Evolutionary conservation across 202 grass and related monocot species (phyloP), one percentile per base, ranked within the genome.

Genomic region (Zizania palustris): DNA sequence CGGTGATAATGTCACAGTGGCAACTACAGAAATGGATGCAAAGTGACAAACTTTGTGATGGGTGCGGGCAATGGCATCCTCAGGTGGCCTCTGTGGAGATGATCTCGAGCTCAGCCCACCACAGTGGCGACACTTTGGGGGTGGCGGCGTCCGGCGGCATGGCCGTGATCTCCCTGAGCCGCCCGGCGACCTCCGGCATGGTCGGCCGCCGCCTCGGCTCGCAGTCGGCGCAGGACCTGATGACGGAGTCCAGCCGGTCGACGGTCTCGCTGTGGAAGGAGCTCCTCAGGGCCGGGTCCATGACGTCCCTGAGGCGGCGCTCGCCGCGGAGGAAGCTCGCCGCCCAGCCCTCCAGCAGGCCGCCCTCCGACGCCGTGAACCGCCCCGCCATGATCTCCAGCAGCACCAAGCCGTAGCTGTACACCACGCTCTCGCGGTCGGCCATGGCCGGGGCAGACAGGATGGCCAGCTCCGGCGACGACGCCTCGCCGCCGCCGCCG

Each of bases 91-190:
- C 86, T 7, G 89, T 73, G 62, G 89, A 89, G 61, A 91, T 85
- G 46, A 96, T 92, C 74, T 95, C 92, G 14, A 95, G 86, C 72
- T 95, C 88, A 6, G 92, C 89, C 92, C 92, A 95, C 92, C 92
- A 95, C 53, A 91, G 69, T 18, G 92, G 89, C 44, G 92, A 95
- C 63, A 87, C 73, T 82, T 87, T 95, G 19, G 92, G 92, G 19
- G 81, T 89, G 11, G 89, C 92, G 0, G 86, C 86, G 13, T 91
- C 88, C 3, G 92, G 92, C 55, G 92, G 40, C 92, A 96, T 89
- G 76, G 86, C 80, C 3, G 92, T 96, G 76, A 96, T 89, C 82
- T 87, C 92, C 73, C 86, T 87, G 28, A 96, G 45, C 46, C 2
- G 69, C 55, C 71, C 82, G 0, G 89, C 77, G 5, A 96, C 86